Evolutionary conservation across 1,139 yeast species (phyloP).

Genomic region (Pichia cactophila): DNA sequence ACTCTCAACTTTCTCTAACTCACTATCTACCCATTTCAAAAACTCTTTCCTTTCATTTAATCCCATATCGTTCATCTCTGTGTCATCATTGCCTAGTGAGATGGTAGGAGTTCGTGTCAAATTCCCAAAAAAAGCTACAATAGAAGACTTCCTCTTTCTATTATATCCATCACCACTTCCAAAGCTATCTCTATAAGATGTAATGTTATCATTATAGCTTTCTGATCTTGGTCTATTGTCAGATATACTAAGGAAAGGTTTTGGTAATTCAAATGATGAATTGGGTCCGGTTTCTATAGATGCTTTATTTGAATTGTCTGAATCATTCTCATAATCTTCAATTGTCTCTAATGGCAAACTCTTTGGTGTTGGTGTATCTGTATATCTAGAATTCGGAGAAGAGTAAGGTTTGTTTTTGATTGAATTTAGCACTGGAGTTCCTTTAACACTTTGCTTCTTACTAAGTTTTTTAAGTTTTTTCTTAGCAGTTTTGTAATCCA

Average conservation of each 20-base stretch:
- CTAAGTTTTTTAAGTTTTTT: slow-evolving; percentile 45
- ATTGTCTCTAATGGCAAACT: neutral
- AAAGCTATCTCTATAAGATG: neutral
- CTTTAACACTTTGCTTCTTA: slow-evolving; percentile 19
- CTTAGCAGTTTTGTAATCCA: slow-evolving; percentile 66
- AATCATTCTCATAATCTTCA: neutral
- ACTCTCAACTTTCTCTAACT: slow-evolving; percentile 49
- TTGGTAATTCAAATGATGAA: neutral
- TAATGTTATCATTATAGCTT: neutral
- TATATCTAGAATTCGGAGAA: neutral
- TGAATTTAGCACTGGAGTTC: slow-evolving; percentile 2
- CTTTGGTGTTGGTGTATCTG: neutral
- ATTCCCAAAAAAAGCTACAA: slow-evolving; percentile 13
- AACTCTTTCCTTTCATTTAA: slow-evolving; percentile 40
- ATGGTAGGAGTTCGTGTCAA: slow-evolving; percentile 12
- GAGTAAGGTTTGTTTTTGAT: neutral
- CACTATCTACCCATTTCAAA: slow-evolving; percentile 51
- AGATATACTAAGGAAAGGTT: neutral
- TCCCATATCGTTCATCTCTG: slow-evolving; percentile 22
- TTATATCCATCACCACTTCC: neutral
- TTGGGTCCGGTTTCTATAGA: neutral
- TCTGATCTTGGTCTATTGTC: neutral
- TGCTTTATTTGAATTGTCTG: neutral
- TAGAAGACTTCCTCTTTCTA: slow-evolving; percentile 5
- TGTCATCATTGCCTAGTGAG: neutral